phyloP scores from a whole-genome alignment of 345 rosid genomes.

The Eucalyptus melliodora region DNA sequence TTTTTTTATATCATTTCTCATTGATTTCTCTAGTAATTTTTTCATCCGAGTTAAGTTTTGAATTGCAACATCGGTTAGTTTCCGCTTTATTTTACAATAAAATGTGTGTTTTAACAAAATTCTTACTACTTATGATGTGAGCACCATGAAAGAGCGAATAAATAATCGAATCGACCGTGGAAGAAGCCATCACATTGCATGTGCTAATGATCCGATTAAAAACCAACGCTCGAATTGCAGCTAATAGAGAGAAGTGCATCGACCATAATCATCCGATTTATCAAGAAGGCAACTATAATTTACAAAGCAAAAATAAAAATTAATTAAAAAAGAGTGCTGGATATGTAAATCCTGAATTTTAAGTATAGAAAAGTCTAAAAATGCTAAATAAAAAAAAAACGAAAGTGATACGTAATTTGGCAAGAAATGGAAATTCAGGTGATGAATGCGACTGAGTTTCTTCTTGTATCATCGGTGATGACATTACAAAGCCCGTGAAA shows the following conservation, averaged over 20 bases:
- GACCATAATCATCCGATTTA: not conserved
- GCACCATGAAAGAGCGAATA: not conserved
- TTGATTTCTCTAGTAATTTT: not conserved
- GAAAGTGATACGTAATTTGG: not conserved
- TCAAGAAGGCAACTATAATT: not conserved
- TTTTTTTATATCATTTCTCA: not conserved
- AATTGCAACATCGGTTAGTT: not conserved
- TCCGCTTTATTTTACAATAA: not conserved
- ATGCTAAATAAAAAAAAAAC: not conserved
- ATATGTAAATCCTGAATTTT: not conserved
- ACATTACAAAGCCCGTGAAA: not conserved
- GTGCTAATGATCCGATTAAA: not conserved
- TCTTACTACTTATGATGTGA: not conserved
- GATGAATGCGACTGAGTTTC: not conserved
- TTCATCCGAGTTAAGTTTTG: not conserved
- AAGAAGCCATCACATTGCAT: not conserved
- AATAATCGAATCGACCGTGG: not conserved
- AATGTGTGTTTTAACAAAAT: no score
- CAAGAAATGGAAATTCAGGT: not conserved
- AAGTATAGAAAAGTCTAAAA: not conserved
- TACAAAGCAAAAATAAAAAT: not conserved
- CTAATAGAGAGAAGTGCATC: not conserved
- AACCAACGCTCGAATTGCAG: not conserved
- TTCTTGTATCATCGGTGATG: not conserved
- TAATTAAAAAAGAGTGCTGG: not conserved